These are phyloP conservation scores for Pisolithus marmoratus DNA, from an alignment of 768 basidiomycete genomes.

Conservation along the genomic window DNA sequence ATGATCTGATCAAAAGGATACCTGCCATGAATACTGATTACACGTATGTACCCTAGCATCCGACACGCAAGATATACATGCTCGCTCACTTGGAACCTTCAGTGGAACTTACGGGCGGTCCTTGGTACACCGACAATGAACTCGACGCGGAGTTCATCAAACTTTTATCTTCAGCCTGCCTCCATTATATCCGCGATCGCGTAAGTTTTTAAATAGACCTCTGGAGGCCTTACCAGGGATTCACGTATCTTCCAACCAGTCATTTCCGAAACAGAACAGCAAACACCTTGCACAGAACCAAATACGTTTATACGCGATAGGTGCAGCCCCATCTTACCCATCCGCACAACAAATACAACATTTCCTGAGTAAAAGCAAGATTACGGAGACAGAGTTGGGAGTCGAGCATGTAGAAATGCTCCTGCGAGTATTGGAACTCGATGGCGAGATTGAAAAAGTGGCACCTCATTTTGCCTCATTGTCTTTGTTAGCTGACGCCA, in stretches of 20 bases:
- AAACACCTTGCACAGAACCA: constrained; percentile 32
- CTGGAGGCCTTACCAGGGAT: not conserved
- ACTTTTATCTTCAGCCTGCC: constrained; percentile 68
- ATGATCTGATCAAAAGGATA: not conserved
- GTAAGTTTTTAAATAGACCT: constrained; percentile 38
- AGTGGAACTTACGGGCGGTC: constrained; percentile 88
- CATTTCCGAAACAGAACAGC: constrained; percentile 59
- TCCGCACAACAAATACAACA: constrained; percentile 71
- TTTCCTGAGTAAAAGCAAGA: constrained; percentile 67
- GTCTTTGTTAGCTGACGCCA: not conserved
- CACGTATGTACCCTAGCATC: constrained; percentile 46
- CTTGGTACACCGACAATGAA: constrained; percentile 97
- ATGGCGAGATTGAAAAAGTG: constrained; percentile 88
- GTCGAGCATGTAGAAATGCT: constrained; percentile 91
- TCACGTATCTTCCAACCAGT: constrained; percentile 35
- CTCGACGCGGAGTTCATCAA: constrained; percentile 92
- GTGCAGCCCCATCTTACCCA: constrained; percentile 73
- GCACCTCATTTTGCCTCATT: constrained; percentile 1
- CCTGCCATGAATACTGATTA: not conserved
- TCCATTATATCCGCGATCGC: constrained; percentile 71
- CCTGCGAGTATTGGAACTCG: constrained; percentile 83
- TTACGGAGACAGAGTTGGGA: constrained; percentile 75
- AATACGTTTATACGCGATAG: constrained; percentile 67
- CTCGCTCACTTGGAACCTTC: constrained; percentile 83
- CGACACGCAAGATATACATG: constrained; percentile 96